Evolutionary conservation across 148 eudicot genomes (phyloP).

Genomic region (Vaccinium darrowii): DNA sequence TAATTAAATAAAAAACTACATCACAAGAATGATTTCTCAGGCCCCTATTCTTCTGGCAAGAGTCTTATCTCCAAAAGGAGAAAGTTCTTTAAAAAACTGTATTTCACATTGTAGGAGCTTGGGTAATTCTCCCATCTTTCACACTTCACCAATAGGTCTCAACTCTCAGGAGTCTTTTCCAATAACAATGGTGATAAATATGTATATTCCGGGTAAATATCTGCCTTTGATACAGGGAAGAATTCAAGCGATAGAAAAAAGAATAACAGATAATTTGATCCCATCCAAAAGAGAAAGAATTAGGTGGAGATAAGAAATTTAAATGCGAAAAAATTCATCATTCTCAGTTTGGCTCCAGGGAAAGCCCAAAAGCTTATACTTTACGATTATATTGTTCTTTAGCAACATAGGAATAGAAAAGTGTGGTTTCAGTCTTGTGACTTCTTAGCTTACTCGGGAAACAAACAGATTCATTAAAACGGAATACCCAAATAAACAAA

Average conservation of each 20-base stretch:
- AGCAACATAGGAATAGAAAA: neutral
- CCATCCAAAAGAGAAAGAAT: neutral
- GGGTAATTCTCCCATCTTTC: constrained; percentile 8
- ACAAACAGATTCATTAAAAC: neutral
- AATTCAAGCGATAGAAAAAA: neutral
- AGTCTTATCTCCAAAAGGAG: neutral
- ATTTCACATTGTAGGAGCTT: neutral
- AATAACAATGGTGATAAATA: neutral
- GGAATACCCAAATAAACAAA: neutral
- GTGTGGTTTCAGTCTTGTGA: neutral
- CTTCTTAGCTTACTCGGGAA: neutral
- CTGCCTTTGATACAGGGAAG: neutral
- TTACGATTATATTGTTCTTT: neutral
- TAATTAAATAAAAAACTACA: neutral
- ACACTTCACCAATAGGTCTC: neutral
- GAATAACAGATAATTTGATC: neutral
- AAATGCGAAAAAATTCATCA: neutral
- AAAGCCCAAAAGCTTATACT: neutral
- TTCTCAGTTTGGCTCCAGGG: constrained; percentile 1
- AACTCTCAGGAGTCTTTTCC: neutral
- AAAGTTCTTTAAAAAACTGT: neutral
- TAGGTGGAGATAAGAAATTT: neutral
- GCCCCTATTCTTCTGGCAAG: neutral
- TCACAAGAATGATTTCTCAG: neutral
- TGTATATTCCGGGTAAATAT: neutral